A percentile compares a stretch with the other conserved stretches of the same genome.
Evolutionary conservation across 176 grass and related monocot genomes (phyloP).

Genomic region (Puya raimondii): DNA sequence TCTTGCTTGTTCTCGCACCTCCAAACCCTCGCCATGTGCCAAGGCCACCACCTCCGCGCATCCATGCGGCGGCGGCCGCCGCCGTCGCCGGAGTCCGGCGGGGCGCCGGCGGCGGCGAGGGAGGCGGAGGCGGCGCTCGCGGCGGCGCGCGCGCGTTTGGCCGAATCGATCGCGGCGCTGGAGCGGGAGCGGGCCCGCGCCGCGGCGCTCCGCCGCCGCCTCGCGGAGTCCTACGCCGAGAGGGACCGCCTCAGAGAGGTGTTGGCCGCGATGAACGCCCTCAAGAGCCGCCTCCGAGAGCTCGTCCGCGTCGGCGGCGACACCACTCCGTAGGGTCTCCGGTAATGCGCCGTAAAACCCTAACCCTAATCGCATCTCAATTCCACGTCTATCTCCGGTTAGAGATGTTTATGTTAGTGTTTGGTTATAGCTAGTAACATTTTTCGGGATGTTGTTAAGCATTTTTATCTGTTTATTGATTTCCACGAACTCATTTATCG

Average conservation of each 20-base stretch:
- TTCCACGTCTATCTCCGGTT: neutral
- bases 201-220: constrained; percentile 39
- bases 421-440: too few species aligned
- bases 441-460: too few species aligned
- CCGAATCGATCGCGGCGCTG: constrained; percentile 43
- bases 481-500: too few species aligned
- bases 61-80: constrained; percentile 12
- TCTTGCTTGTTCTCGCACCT: neutral
- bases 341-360: neutral
- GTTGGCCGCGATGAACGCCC: constrained; percentile 12
- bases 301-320: constrained; percentile 10
- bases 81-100: constrained; percentile 20
- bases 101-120: constrained; percentile 25
- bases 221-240: constrained; percentile 46
- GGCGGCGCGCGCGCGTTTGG: constrained; percentile 38
- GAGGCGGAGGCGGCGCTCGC: constrained; percentile 40
- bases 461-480: too few species aligned
- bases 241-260: constrained; percentile 28
- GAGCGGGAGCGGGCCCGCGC: constrained; percentile 39
- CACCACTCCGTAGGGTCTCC: neutral
- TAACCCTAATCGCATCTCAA: neutral
- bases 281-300: constrained; percentile 34
- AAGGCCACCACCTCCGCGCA: constrained; percentile 28
- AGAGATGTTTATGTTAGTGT: neutral
- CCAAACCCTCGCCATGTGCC: constrained; percentile 24